Conservation (phyloP, 1,284 basidiomycete genomes). For the Cystobasidiaceae sp. region DNA sequence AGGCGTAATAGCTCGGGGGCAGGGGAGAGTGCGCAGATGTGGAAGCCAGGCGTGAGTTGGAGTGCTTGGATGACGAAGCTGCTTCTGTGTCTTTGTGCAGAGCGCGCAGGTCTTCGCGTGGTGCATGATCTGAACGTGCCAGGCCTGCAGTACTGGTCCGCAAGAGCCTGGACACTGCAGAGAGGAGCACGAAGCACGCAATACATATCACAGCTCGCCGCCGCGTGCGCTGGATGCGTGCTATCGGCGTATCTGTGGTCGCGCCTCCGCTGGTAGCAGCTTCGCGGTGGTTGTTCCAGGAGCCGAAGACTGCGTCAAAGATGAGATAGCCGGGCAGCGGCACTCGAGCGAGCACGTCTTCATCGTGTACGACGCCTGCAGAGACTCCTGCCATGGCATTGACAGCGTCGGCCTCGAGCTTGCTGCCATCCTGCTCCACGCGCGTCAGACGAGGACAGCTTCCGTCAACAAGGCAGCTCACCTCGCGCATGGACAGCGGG, state of each 20-base stretch:
- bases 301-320: conserved; percentile 16
- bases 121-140: no score
- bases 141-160: background rate
- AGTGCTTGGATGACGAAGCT: background rate
- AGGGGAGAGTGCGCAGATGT: background rate
- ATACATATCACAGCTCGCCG: background rate
- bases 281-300: conserved; percentile 5
- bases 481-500: no score
- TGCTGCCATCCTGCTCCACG: no score
- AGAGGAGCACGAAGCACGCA: background rate
- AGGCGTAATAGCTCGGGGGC: background rate
- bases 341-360: conserved; percentile 9
- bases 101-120: background rate
- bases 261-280: background rate
- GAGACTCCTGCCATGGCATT: background rate
- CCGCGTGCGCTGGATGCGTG: background rate
- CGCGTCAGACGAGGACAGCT: no score
- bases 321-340: conserved; percentile 17
- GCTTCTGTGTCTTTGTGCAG: background rate
- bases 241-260: conserved; percentile 9
- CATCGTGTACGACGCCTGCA: background rate
- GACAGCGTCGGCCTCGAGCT: background rate
- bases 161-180: background rate
- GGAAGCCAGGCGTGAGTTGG: background rate
- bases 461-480: no score